These are phyloP conservation scores for Tubosaeta sp. DNA, from an alignment of 768 basidiomycete genomes.

Conservation along the genomic window DNA sequence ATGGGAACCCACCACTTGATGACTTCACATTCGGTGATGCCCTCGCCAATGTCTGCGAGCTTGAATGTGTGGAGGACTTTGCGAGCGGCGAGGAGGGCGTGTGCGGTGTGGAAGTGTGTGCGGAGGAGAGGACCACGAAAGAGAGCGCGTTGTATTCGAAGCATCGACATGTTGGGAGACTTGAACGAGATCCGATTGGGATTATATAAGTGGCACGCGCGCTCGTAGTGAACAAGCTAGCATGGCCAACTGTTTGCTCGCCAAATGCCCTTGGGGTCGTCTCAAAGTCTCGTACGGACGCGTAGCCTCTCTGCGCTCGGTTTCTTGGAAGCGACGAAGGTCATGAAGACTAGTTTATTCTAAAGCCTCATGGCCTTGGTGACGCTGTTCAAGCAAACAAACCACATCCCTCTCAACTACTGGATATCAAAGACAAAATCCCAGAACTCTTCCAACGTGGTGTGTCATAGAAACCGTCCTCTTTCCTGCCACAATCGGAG, in stretches of 20 bases:
- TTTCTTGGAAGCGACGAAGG: neutral
- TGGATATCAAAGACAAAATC: neutral
- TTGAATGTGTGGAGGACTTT: slow-evolving; percentile 59
- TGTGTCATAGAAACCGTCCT: neutral
- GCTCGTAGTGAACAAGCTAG: neutral
- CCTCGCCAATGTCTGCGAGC: slow-evolving; percentile 85
- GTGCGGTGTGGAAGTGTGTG: slow-evolving; percentile 35
- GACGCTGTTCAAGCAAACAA: neutral
- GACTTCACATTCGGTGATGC: slow-evolving; percentile 87
- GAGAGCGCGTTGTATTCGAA: slow-evolving; percentile 18
- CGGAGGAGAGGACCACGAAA: slow-evolving; percentile 27
- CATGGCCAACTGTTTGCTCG: neutral
- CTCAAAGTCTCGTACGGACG: neutral
- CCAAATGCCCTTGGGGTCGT: neutral
- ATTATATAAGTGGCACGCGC: neutral
- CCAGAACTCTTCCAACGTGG: neutral
- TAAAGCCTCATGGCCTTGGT: neutral
- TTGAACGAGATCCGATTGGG: neutral
- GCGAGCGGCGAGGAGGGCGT: slow-evolving; percentile 27
- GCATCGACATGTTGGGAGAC: neutral
- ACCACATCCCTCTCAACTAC: neutral
- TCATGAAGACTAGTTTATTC: neutral
- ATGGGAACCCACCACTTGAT: slow-evolving; percentile 65
- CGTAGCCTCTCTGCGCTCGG: neutral
- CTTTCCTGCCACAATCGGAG: neutral